A percentile compares a stretch with the other conserved stretches of the same genome.
phyloP scores from a whole-genome alignment of 352 stramenopile genomes.

The Phytophthora cactorum region DNA sequence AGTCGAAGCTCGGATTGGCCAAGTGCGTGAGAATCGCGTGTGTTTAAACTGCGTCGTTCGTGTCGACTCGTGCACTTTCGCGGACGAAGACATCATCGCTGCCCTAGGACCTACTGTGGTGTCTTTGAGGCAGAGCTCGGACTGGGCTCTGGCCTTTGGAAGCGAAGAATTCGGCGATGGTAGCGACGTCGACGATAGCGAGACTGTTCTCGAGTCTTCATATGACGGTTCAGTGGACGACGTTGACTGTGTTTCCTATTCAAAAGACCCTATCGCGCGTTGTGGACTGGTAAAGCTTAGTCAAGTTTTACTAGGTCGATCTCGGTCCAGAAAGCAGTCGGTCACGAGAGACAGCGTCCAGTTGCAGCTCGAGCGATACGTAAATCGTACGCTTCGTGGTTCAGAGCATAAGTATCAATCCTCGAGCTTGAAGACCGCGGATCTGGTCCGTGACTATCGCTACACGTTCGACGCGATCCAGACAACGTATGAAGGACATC shows the following conservation, averaged over 20 bases:
- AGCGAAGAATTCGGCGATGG: slow-evolving; percentile 9
- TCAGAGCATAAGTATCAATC: slow-evolving; percentile 34
- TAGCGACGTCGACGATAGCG: slow-evolving; percentile 11
- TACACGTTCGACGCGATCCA: slow-evolving; percentile 44
- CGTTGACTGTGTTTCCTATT: not conserved
- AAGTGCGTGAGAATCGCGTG: slow-evolving; percentile 50
- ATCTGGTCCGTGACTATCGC: slow-evolving; percentile 46
- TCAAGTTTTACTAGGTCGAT: slow-evolving; percentile 23
- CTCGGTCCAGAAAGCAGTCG: not conserved
- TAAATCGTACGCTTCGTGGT: slow-evolving; percentile 37
- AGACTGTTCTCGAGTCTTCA: slow-evolving; percentile 1
- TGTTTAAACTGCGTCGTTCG: slow-evolving; percentile 53
- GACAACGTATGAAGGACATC: slow-evolving; percentile 40
- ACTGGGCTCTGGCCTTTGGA: slow-evolving; percentile 23
- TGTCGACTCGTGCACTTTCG: slow-evolving; percentile 54
- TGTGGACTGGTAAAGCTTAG: slow-evolving; percentile 40
- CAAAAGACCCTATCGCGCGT: slow-evolving; percentile 30
- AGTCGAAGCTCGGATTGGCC: slow-evolving; percentile 47
- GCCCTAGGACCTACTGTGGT: slow-evolving; percentile 51
- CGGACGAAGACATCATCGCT: slow-evolving; percentile 49
- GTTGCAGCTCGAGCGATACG: slow-evolving; percentile 37
- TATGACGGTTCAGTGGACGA: not conserved
- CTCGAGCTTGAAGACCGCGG: slow-evolving; percentile 23
- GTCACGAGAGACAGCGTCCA: slow-evolving; percentile 25
- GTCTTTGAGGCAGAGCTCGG: slow-evolving; percentile 27